Base-by-base conservation (phyloP, 2,329 filamentous ascomycete genomes). In the Fusarium setosum region DNA sequence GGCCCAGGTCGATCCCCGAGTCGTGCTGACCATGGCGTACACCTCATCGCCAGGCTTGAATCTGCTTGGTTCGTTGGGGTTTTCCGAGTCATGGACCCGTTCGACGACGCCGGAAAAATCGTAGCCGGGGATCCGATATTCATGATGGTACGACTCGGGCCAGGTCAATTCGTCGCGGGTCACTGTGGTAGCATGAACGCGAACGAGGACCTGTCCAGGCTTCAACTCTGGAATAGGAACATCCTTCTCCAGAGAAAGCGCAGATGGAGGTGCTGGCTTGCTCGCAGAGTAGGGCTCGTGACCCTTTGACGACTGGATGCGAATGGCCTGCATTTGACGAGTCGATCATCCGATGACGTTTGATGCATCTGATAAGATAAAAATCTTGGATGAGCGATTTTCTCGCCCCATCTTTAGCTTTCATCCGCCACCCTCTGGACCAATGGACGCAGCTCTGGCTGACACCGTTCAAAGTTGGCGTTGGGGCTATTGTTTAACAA, bases 1-100 rank as follows among this genome's bases (percentile, higher is more conserved):
- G 2, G 68, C 67, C 53, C 69, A 74, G 2, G 66, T 69, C 4
- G 66, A 68, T 2, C 68, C 62, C 6, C 66, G 58, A 4, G 59
- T 53, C 9, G 66, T 67, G 20, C 56, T 50, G 3, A 71, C 69
- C 58, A 74, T 73, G 6, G 68, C 70, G 37, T 70, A 77, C 18
- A 76, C 69, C 37, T 75, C 66, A 42, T 72, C 70, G 1, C 73
- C 75, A 17, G 68, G 54, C 15, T 65, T 65, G 44, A 80, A 77
- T 9, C 8, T 42, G 10, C n/a, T n/a, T n/a, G n/a, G n/a, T n/a
- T n/a, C n/a, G n/a, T n/a, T n/a, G n/a, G n/a, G n/a, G n/a, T n/a
- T n/a, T n/a, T 20, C 17, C 2, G n/a, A 12, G 17, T 45, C 59
- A 17, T 62, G 68, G 32, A 55, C 40, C 7, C 51, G 49, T 10